Evolutionary conservation across 352 stramenopile genomes (phyloP).

Genomic region (Phytophthora pluvialis): DNA sequence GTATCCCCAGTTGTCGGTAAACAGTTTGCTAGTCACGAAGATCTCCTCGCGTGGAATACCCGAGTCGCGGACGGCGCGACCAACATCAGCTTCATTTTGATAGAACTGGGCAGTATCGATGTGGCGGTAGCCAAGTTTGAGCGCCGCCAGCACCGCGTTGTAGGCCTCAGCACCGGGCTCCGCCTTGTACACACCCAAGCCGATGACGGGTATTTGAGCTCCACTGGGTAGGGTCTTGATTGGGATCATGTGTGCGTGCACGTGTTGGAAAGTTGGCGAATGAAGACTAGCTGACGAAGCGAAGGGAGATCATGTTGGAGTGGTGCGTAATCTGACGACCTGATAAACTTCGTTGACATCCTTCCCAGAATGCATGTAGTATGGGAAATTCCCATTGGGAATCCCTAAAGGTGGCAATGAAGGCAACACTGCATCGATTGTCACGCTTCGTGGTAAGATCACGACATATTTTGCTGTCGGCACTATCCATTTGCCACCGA

Average conservation of each 20-base stretch:
- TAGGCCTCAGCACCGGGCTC: constrained; percentile 53
- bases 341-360: not conserved
- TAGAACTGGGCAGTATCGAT: constrained; percentile 90
- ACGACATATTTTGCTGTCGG: no score
- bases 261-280: not conserved
- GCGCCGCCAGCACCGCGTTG: constrained; percentile 48
- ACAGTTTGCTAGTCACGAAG: constrained; percentile 87
- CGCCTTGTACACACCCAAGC: constrained; percentile 60
- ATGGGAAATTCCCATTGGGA: not conserved
- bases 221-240: constrained; percentile 50
- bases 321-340: not conserved
- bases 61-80: constrained; percentile 65
- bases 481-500: not conserved
- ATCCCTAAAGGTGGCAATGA: not conserved
- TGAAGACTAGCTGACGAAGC: not conserved
- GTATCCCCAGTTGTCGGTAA: constrained; percentile 61
- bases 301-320: not conserved
- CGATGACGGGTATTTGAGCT: constrained; percentile 45
- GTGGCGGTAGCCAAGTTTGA: constrained; percentile 83
- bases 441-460: no score
- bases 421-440: no score
- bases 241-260: constrained; percentile 12
- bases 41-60: constrained; percentile 67
- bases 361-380: constrained; percentile 5
- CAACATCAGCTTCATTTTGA: constrained; percentile 86